Percentiles rank a stretch among this genome's conserved stretches.
Conservation (phyloP, 1,139 yeast genomes). For the Hansenula lynferdii region DNA sequence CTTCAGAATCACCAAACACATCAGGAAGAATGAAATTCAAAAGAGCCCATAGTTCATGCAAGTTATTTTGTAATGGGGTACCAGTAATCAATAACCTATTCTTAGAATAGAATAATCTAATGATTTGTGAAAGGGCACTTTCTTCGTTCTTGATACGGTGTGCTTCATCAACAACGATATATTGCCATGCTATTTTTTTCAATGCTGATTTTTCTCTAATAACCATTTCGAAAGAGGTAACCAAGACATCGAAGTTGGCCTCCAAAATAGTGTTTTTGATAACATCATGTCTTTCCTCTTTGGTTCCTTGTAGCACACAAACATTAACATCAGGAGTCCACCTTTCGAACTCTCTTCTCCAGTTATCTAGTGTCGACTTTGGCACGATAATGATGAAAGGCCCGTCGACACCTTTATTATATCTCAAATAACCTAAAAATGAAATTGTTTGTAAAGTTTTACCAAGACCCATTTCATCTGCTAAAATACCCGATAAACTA, state of each 20-base stretch:
- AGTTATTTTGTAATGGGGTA: slow-evolving; percentile 90
- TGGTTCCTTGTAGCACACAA: slow-evolving; percentile 80
- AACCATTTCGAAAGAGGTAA: slow-evolving; percentile 92
- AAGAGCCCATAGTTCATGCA: slow-evolving; percentile 95
- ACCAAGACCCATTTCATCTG: slow-evolving; percentile 98
- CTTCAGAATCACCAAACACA: slow-evolving; percentile 86
- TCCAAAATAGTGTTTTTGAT: slow-evolving; percentile 56
- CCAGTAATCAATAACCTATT: slow-evolving; percentile 89
- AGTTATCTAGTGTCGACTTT: slow-evolving; percentile 89
- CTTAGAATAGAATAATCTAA: slow-evolving; percentile 78
- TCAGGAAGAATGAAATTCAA: slow-evolving; percentile 89
- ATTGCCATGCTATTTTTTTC: slow-evolving; percentile 88
- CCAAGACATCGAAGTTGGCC: slow-evolving; percentile 82
- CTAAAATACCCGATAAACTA: slow-evolving; percentile 82
- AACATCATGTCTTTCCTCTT: slow-evolving; percentile 64
- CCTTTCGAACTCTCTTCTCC: slow-evolving; percentile 88
- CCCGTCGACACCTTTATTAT: slow-evolving; percentile 73
- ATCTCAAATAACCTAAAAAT: slow-evolving; percentile 81
- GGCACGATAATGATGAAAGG: slow-evolving; percentile 94
- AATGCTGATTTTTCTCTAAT: slow-evolving; percentile 79
- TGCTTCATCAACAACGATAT: slow-evolving; percentile 92
- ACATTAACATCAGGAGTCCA: slow-evolving; percentile 98
- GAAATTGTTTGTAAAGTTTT: slow-evolving; percentile 92
- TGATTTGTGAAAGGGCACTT: slow-evolving; percentile 82
- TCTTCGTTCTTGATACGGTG: slow-evolving; percentile 96